Base-by-base conservation (phyloP, 148 eudicot genomes). In the Suaeda aralocaspica region DNA sequence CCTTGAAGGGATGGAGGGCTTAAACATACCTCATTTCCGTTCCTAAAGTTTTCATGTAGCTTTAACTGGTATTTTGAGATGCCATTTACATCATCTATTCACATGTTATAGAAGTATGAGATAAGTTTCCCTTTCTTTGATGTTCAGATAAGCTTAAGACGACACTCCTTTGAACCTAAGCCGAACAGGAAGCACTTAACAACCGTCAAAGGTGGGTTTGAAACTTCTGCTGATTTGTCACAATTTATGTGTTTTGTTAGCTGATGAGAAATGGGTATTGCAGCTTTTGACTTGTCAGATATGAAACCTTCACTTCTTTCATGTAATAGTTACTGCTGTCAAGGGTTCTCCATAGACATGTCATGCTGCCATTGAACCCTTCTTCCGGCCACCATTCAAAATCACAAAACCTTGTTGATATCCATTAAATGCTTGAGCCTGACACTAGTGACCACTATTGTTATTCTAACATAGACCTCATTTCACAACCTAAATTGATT, bases 161-260 rank as follows among this genome's bases (percentile, higher is more conserved):
- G 68, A 70, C 51, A 59, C 75, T 64, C 73, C 69, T 63, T 78
- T 58, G 77, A 70, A 64, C 18, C 72, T 16, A 74, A 72, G 71
- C 61, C 60, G 70, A 70, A 75, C 49, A 41, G 73, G 56, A 71
- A 77, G 71, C 82, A 77, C n/a, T 74, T 76, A 42, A 68, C 78
- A 64, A 50, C 53, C 56, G 30, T 36, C 64, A 59, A 57, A 81
- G 86, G 88, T 84, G 59, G 42, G 52, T 50, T 59, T n/a, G 19
- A 67, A 59, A n/a, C 45, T 33, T 66, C 30, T 62, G n/a, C 24
- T 46, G 34, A 56, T 49, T 77, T 41, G 28, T 63, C 50, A 24
- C n/a, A 34, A 42, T 51, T 5, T 22, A 39, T 12, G 15, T 66
- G 50, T 42, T 63, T 50, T 63, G 67, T 63, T 63, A 50, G 31